These are phyloP conservation scores for Debaryomyces robertsiae DNA, from an alignment of 1,139 yeast genomes.

Conservation along the genomic window DNA sequence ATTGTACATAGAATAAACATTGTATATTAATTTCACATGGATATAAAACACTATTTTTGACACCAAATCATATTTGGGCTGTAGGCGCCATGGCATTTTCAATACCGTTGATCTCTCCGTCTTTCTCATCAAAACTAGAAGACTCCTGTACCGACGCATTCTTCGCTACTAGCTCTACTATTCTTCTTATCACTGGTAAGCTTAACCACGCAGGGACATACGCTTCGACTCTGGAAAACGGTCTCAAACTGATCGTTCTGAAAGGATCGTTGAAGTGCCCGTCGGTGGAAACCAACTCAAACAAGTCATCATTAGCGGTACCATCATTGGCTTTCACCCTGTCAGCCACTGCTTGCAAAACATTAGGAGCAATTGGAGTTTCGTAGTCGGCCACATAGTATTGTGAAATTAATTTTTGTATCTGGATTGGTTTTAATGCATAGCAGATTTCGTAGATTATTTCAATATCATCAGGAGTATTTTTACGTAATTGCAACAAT, in stretches of 20 bases:
- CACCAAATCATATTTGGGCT: slow-evolving; percentile 1
- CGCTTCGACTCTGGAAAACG: slow-evolving; percentile 88
- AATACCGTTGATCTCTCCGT: slow-evolving; percentile 15
- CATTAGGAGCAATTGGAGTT: slow-evolving; percentile 85
- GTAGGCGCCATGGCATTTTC: slow-evolving; percentile 7
- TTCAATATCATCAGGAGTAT: slow-evolving; percentile 86
- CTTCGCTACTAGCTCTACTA: slow-evolving; percentile 87
- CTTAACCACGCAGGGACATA: slow-evolving; percentile 96
- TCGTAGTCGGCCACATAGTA: slow-evolving; percentile 95
- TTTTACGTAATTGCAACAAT: slow-evolving; percentile 86
- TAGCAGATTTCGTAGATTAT: slow-evolving; percentile 94
- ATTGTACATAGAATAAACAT: slow-evolving; percentile 9
- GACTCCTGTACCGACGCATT: slow-evolving; percentile 59
- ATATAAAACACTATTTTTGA: slow-evolving; percentile 4
- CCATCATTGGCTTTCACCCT: slow-evolving; percentile 70
- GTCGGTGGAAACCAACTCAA: slow-evolving; percentile 68
- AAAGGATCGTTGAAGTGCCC: slow-evolving; percentile 90
- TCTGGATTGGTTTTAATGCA: slow-evolving; percentile 89
- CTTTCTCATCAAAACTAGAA: slow-evolving; percentile 15
- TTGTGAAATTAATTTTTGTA: slow-evolving; percentile 87
- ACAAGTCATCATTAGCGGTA: slow-evolving; percentile 63
- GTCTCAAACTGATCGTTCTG: slow-evolving; percentile 82
- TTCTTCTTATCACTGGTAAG: slow-evolving; percentile 83
- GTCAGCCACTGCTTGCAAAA: slow-evolving; percentile 81
- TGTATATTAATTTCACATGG: slow-evolving; percentile 8